Evolutionary conservation across 1,284 basidiomycete species (phyloP).

Genomic region (Fomitiporia mediterranea): DNA sequence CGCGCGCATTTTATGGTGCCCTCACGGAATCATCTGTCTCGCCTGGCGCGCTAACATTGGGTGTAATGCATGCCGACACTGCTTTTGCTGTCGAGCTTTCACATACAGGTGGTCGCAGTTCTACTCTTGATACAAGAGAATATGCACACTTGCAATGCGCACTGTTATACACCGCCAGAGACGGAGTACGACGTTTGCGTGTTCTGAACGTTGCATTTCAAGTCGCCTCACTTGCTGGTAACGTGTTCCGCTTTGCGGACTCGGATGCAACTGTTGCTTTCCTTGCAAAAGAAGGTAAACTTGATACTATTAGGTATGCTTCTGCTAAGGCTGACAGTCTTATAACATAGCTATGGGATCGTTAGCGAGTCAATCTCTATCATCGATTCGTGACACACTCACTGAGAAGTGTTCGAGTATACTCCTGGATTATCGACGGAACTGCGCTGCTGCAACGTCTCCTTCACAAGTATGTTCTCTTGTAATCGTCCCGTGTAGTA

Average conservation of each 20-base stretch:
- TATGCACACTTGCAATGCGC: conserved; percentile 90
- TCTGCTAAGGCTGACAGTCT: conserved; percentile 3
- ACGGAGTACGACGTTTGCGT: conserved; percentile 82
- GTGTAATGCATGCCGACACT: conserved; percentile 79
- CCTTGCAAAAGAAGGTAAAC: conserved; percentile 75
- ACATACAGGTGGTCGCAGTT: conserved; percentile 45
- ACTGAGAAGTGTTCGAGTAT: conserved; percentile 85
- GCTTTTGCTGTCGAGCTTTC: conserved; percentile 65
- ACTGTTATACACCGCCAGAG: conserved; percentile 78
- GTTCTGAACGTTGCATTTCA: conserved; percentile 83
- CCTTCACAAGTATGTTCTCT: conserved; percentile 67
- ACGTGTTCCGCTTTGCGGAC: conserved; percentile 92
- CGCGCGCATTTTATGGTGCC: conserved; percentile 74
- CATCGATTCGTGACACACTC: conserved; percentile 78
- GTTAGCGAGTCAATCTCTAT: conserved; percentile 58
- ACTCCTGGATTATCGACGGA: conserved; percentile 83
- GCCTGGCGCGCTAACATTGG: conserved; percentile 46
- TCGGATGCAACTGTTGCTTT: conserved; percentile 80
- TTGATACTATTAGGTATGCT: conserved; percentile 8
- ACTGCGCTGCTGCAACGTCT: conserved; percentile 84
- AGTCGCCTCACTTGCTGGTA: conserved; percentile 81
- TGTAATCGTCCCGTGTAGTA: conserved; percentile 5
- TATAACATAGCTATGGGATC: conserved; percentile 66
- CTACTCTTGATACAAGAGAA: conserved; percentile 64
- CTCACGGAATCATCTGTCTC: conserved; percentile 41